Conservation (phyloP, 352 stramenopile species). For the Globisporangium carolinianum region DNA sequence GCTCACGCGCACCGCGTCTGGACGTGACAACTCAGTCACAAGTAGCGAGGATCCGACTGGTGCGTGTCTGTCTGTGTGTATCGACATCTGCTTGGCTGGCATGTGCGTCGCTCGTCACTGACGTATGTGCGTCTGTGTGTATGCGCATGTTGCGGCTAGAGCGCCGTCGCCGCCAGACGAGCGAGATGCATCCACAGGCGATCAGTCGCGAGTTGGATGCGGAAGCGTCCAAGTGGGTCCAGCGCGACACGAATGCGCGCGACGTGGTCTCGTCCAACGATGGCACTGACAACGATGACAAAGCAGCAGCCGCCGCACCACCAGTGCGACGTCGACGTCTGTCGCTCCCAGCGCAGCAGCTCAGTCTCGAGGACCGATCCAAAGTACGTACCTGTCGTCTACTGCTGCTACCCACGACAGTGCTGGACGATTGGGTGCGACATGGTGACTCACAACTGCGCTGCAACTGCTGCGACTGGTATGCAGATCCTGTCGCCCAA, state of each 20-base stretch:
- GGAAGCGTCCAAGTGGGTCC: slow-evolving; percentile 61
- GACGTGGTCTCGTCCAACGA: slow-evolving; percentile 5
- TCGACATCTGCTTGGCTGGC: too few species aligned
- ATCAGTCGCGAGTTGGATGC: slow-evolving; percentile 57
- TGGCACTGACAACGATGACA: background rate
- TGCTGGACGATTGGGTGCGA: too few species aligned
- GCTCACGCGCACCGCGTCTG: slow-evolving; percentile 1
- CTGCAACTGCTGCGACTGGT: background rate
- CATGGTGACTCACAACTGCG: too few species aligned
- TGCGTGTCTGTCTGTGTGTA: background rate
- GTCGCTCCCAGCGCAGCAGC: background rate
- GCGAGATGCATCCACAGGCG: slow-evolving; percentile 74
- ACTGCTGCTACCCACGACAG: background rate
- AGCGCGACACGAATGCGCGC: slow-evolving; percentile 30
- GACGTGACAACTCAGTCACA: slow-evolving; percentile 4
- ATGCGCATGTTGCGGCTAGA: slow-evolving; percentile 10
- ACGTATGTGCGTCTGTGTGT: background rate
- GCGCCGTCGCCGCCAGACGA: slow-evolving; percentile 42
- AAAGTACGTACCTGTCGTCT: slow-evolving; percentile 13
- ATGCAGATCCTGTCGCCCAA: slow-evolving; percentile 37
- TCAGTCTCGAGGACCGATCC: slow-evolving; percentile 20
- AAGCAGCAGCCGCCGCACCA: background rate
- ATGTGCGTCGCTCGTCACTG: too few species aligned
- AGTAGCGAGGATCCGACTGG: slow-evolving; percentile 7
- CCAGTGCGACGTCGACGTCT: background rate